These are phyloP conservation scores for Amanita molliuscula DNA, from an alignment of 768 basidiomycete genomes.

Conservation along the genomic window DNA sequence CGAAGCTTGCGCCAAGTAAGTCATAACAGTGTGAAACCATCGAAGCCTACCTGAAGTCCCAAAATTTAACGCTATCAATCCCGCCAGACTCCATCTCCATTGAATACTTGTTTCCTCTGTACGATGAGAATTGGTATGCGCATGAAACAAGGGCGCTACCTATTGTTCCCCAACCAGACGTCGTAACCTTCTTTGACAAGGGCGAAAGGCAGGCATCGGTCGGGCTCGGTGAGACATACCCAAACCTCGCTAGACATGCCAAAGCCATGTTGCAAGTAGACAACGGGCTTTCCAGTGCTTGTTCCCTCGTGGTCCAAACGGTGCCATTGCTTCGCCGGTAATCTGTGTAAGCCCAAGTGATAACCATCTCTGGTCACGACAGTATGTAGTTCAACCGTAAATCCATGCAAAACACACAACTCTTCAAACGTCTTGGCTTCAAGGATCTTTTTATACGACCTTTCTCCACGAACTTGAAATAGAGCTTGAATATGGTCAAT, in stretches of 20 bases:
- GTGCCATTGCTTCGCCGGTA: constrained; percentile 51
- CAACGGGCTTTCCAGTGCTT: constrained; percentile 67
- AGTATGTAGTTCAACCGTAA: too few relatives aligned
- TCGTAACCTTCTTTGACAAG: constrained; percentile 76
- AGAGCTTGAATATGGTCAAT: too few relatives aligned
- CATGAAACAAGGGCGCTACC: constrained; percentile 19
- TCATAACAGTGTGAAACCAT: not conserved
- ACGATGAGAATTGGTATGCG: constrained; percentile 1
- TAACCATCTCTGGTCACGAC: constrained; percentile 85
- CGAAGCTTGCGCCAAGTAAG: constrained; percentile 31
- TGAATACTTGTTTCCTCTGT: constrained; percentile 79
- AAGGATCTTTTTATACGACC: too few relatives aligned
- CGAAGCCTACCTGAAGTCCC: constrained; percentile 51
- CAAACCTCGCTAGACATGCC: constrained; percentile 84
- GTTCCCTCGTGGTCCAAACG: constrained; percentile 37
- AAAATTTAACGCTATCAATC: constrained; percentile 62
- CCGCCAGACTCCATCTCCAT: constrained; percentile 67
- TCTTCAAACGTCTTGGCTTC: too few relatives aligned
- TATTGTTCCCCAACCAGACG: constrained; percentile 79
- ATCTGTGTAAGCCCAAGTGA: constrained; percentile 68
- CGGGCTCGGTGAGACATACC: constrained; percentile 66
- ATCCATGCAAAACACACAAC: too few relatives aligned
- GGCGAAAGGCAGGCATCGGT: constrained; percentile 65
- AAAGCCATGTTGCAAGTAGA: constrained; percentile 79
- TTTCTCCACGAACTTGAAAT: too few relatives aligned